Base-by-base conservation (phyloP, 169 alveolate species). In the Cryptosporidium xiaoi region DNA sequence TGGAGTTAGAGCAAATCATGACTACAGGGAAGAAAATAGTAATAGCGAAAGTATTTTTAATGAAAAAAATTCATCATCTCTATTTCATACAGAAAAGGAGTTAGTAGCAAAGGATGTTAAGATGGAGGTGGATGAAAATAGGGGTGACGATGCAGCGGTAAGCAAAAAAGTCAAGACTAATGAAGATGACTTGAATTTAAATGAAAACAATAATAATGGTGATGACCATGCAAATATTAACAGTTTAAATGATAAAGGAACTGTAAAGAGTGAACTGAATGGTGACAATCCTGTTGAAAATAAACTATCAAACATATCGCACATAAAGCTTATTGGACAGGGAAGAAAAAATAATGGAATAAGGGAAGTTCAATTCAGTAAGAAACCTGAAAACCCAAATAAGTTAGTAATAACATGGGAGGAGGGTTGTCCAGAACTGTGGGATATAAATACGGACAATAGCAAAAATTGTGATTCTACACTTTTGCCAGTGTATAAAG, bases 381-480 rank as follows among this genome's bases (percentile, higher is more conserved):
- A 62, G 24, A 27, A 40, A 20, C 71, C 29, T 12, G 71, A 77
- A 6, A 29, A 31, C n/a, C 71, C 87, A 12, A 62, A 77, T 48
- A 77, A 77, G 33, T 33, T 77, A 24, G 87, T 77, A 1, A 77
- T 77, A 24, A 77, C 87, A 18, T 77, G 87, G 87, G 87, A 77
- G 27, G 71, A 77, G 29, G 71, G 87, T 20, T 77, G 87, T 36
- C 87, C 87, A 13, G 87, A 77, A 33, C 64, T 77, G 20, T 77
- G 87, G 87, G 87, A 77, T n/a, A 62, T 77, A 33, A 71, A 77
- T 24, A 51, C 60, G 29, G 33, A 36, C 40, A 44, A 56, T 27
- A 33, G 48, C 33, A 51, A 56, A 12, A 58, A 66, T 36, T 20
- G 33, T 44, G 31, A 53, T 24, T 77, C 71, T 16, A 62, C 64